Conservation (phyloP, 257 asterid genomes). For the Datura wrightii region DNA sequence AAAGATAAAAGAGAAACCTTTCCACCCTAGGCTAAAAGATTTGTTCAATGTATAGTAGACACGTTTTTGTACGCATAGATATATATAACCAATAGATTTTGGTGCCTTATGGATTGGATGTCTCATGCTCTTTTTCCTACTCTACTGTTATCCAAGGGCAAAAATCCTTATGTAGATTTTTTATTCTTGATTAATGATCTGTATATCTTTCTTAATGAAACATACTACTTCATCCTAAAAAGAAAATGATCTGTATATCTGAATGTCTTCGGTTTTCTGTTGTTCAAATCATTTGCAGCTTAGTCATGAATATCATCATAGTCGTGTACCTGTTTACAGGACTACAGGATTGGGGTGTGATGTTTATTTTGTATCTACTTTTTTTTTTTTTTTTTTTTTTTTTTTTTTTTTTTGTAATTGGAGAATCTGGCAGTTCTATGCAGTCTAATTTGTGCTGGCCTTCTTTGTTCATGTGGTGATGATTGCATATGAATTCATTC, state of each 20-base stretch:
- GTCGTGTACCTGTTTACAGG: not conserved
- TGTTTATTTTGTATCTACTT: not conserved
- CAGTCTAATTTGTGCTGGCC: not conserved
- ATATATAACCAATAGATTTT: no score
- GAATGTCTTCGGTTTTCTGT: not conserved
- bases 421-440: constrained; percentile 12
- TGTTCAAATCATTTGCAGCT: not conserved
- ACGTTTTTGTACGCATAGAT: no score
- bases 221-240: no score
- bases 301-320: not conserved
- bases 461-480: not conserved
- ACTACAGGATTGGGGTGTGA: not conserved
- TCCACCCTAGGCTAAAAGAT: not conserved
- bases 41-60: not conserved
- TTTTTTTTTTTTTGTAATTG: not conserved
- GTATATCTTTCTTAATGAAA: no score
- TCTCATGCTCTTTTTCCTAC: no score
- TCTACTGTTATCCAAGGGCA: not conserved
- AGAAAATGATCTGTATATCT: not conserved
- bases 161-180: not conserved
- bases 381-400: no score
- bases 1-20: not conserved
- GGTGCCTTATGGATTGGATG: no score
- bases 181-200: not conserved
- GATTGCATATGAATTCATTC: constrained; percentile 15